Base-by-base conservation (phyloP, 495 filamentous ascomycete genomes). In the Neurospora sp. region DNA sequence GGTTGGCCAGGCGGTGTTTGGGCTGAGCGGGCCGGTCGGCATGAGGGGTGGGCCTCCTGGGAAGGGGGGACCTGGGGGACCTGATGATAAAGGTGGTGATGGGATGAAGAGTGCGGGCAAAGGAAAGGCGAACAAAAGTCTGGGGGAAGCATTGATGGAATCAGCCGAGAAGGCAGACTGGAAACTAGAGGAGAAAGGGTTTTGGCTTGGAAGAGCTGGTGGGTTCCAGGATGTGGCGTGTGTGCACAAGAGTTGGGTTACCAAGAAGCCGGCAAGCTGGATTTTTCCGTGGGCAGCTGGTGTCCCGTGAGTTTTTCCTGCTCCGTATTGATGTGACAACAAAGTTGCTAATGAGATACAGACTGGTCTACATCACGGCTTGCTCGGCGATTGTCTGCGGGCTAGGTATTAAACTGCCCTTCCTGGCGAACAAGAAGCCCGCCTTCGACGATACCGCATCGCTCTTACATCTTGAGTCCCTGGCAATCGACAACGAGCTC, bases 271-370 rank as follows among this genome's bases (percentile, higher is more conserved):
- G 2, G 75, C 35, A 4, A 31, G 16, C 16, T 75, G 76, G 75
- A 74, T 35, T n/a, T 84, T 86, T 72, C 82, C 80, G 70, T 79
- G 85, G 37, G 84, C 85, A 5, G 79, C 82, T 20, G 82, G 85
- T 12, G 75, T 83, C 14, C 80, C 83, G 83, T 86, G 75, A 74
- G 78, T 75, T 20, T 59, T 12, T 20, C 18, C 27, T 14, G n/a
- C 44, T 48, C 10, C n/a, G 4, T 20, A 48, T 48, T 48, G 9
- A 48, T 48, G 44, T 48, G 4, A 48, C 44, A 48, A 48, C n/a
- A 5, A 11, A 48, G 44, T 48, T 48, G 44, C n/a, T 48, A 11
- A 48, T 20, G 18, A 23, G 44, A 48, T 69, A n/a, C 31, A 85
- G 84, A 69, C 78, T 83, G 46, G 78, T 76, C 72, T 86, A 82